Base-by-base conservation (phyloP, 805 yeast species). In the Ogataea salicorniae region DNA sequence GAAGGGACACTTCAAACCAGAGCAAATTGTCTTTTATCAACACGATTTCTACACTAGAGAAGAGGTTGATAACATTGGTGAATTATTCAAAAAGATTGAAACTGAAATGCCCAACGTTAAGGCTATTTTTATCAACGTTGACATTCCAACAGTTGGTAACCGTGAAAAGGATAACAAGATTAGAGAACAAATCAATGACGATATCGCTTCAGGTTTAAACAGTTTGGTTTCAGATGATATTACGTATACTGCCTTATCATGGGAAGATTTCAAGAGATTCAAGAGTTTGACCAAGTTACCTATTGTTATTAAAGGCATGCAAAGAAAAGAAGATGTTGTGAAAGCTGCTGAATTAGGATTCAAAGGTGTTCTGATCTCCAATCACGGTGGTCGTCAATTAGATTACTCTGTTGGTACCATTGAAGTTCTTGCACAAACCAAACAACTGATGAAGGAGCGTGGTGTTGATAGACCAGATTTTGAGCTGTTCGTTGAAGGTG, bases 51-150 rank as follows among this genome's bases (percentile, higher is more conserved):
- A 70, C 45, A 57, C 67, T 31, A 79, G 81, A 55, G 68, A 80
- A 2, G 88, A 88, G 62, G 73, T 91, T 40, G 70, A 72, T n/a
- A 86, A 84, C 56, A 61, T 59, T 1, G 53, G 58, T 4, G 43
- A 37, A 3, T 41, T 51, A 15, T 53, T 60, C 48, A 47, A 55
- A 46, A 37, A 47, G 38, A 45, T 52, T 39, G 54, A 61, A 42
- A 59, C 66, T 34, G 68, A 84, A 42, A 48, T 60, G 36, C 64
- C 73, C 43, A 89, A 90, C 3, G 75, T 85, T 51, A 83, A 81
- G 57, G 96, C 89, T 0, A 69, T 90, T 23, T 88, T 87, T 60
- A 80, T 89, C 53, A 88, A 95, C 3, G 91, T 87, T 6, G 96
- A 89, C 68, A 87, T 94, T 0, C 91, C 95, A 4, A 82, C 84